These are phyloP conservation scores for Sutorius eximius DNA, from an alignment of 1,284 basidiomycete genomes.

Conservation along the genomic window DNA sequence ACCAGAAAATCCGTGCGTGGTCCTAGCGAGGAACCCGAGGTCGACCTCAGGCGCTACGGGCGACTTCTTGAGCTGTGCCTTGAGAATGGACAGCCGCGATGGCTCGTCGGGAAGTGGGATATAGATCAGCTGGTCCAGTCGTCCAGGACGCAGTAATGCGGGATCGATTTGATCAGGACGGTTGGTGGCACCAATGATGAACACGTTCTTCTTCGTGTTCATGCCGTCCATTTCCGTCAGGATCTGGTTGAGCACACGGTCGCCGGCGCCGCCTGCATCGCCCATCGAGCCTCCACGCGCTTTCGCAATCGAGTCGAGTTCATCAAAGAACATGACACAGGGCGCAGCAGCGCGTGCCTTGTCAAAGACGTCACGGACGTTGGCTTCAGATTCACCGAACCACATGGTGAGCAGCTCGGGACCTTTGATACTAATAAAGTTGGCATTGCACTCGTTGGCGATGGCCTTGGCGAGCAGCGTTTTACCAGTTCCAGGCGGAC, in stretches of 20 bases:
- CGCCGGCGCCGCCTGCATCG: constrained; percentile 93
- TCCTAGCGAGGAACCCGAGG: constrained; percentile 86
- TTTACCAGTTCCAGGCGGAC: constrained; percentile 96
- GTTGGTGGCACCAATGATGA: constrained; percentile 99
- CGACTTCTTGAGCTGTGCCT: constrained; percentile 90
- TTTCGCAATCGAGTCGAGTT: constrained; percentile 98
- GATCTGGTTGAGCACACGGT: constrained; percentile 97
- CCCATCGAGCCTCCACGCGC: constrained; percentile 83
- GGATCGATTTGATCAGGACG: constrained; percentile 99
- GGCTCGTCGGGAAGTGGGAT: constrained; percentile 93
- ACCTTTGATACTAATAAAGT: constrained; percentile 97
- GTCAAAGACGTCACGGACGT: constrained; percentile 99
- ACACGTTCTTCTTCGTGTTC: constrained; percentile 99
- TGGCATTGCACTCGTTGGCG: constrained; percentile 99
- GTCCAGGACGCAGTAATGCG: constrained; percentile 95
- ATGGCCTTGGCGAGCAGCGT: constrained; percentile 95
- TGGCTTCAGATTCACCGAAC: constrained; percentile 99
- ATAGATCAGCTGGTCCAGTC: constrained; percentile 95
- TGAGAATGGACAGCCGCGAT: constrained; percentile 89
- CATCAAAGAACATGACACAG: constrained; percentile 99
- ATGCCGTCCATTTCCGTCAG: constrained; percentile 99
- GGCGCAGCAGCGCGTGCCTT: constrained; percentile 98
- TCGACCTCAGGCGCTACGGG: constrained; percentile 88
- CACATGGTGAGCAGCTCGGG: constrained; percentile 99
- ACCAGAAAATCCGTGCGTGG: constrained; percentile 98